Conservation (phyloP, 345 rosid species). For the Linum tenue region DNA sequence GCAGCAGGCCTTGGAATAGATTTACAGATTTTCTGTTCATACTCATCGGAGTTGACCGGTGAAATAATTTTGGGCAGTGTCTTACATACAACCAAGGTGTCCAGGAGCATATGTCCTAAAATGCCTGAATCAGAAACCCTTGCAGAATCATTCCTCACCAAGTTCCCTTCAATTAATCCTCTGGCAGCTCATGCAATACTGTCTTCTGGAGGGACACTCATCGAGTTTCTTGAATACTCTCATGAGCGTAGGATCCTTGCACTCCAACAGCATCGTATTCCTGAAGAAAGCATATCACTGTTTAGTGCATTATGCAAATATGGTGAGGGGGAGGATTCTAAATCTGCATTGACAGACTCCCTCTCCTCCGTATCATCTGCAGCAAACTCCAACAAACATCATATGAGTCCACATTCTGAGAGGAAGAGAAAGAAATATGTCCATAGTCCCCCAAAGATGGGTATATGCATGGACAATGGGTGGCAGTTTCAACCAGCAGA, state of each 20-base stretch:
- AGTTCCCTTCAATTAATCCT: constrained; percentile 84
- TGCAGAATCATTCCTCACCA: constrained; percentile 82
- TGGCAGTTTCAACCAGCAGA: constrained; percentile 31
- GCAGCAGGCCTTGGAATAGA: constrained; percentile 88
- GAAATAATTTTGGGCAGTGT: constrained; percentile 66
- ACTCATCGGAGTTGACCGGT: constrained; percentile 61
- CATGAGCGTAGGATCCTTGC: constrained; percentile 41
- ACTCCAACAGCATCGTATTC: constrained; percentile 43
- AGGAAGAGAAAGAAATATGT: constrained; percentile 30
- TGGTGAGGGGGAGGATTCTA: constrained; percentile 87
- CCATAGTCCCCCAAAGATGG: constrained; percentile 23
- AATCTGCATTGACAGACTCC: constrained; percentile 82
- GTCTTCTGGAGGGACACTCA: constrained; percentile 49
- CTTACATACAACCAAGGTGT: constrained; percentile 32
- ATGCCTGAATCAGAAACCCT: constrained; percentile 84
- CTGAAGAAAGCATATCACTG: constrained; percentile 61
- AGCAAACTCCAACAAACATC: constrained; percentile 47
- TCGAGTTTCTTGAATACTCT: constrained; percentile 59
- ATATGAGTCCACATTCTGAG: constrained; percentile 30
- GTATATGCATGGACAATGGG: constrained; percentile 29
- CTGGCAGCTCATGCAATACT: constrained; percentile 75
- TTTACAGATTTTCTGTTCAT: constrained; percentile 73
- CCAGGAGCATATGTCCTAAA: constrained; percentile 38
- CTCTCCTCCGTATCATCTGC: constrained; percentile 83
- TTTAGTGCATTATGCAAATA: constrained; percentile 59